A percentile compares a stretch with the other conserved stretches of the same genome.
phyloP scores from a whole-genome alignment of 495 filamentous ascomycete genomes.

The Pseudomonodictys pantanalensis region DNA sequence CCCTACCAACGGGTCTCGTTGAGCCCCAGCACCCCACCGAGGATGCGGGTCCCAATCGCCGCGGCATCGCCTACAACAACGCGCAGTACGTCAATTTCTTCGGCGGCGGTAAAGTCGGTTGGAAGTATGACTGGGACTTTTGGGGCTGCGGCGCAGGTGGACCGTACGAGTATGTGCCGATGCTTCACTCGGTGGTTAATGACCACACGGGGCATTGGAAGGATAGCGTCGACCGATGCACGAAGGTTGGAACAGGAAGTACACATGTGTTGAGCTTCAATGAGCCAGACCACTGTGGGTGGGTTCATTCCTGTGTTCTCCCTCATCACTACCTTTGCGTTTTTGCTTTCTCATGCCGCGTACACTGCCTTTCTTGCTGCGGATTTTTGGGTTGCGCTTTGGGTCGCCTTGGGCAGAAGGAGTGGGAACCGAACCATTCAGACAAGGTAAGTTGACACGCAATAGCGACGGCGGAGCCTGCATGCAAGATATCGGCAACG shows the following conservation, averaged over 20 bases:
- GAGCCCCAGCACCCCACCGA: no score
- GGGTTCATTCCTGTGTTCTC: neutral
- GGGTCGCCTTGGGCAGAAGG: neutral
- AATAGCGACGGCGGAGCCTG: constrained; percentile 51
- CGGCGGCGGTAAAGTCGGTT: constrained; percentile 3
- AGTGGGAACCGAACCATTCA: neutral
- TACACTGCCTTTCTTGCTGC: neutral
- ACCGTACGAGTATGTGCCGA: constrained; percentile 16
- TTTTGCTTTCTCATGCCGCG: neutral
- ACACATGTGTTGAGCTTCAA: constrained; percentile 11
- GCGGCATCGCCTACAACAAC: constrained; percentile 25
- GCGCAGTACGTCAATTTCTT: neutral
- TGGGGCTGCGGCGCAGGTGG: constrained; percentile 27
- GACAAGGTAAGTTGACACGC: constrained; percentile 62
- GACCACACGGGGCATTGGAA: constrained; percentile 2
- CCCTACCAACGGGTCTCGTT: no score
- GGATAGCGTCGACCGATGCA: neutral
- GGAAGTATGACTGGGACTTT: constrained; percentile 26
- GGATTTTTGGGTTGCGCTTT: neutral
- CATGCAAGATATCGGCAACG: constrained; percentile 6
- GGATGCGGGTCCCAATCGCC: constrained; percentile 2
- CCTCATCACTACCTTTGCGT: neutral
- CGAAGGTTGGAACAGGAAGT: neutral
- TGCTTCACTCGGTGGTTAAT: neutral
- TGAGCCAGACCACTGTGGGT: constrained; percentile 25